Evolutionary conservation across 176 grass and related monocot genomes (phyloP).

Genomic region (Dendrocalamus sinicus): DNA sequence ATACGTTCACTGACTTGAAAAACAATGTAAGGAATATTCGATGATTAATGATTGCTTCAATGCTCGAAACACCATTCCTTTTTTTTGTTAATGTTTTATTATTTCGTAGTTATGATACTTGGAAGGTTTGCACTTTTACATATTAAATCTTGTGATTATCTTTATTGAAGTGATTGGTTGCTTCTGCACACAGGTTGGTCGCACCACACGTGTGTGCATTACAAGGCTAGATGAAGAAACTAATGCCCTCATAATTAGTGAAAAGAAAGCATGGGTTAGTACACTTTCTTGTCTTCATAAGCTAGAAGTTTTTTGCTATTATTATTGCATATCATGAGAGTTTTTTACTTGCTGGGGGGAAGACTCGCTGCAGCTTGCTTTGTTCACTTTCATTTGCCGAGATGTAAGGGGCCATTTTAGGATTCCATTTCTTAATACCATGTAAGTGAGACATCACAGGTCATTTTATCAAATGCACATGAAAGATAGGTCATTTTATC

Average conservation of each 20-base stretch:
- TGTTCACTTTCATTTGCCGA: neutral
- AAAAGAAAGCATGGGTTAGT: slow-evolving; percentile 93
- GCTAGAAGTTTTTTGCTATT: slow-evolving; percentile 1
- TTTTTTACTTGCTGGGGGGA: too few species aligned
- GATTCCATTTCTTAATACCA: neutral
- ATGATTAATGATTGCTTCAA: neutral
- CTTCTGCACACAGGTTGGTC: slow-evolving; percentile 57
- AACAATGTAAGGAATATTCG: slow-evolving; percentile 60
- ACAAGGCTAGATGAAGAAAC: slow-evolving; percentile 72
- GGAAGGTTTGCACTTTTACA: neutral
- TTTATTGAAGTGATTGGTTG: slow-evolving; percentile 33
- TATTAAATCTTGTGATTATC: neutral
- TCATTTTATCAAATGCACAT: too few species aligned
- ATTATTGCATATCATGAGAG: neutral
- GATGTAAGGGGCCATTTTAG: neutral
- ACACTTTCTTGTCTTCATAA: slow-evolving; percentile 26
- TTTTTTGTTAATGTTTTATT: neutral
- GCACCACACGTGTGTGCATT: slow-evolving; percentile 65
- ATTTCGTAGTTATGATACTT: neutral
- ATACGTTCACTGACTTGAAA: slow-evolving; percentile 79
- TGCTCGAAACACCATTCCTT: neutral
- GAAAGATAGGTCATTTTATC: too few species aligned
- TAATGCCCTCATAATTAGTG: slow-evolving; percentile 89
- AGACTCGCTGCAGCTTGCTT: too few species aligned
- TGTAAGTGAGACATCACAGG: too few species aligned